Base-by-base conservation (phyloP, 495 filamentous ascomycete genomes). In the Penicillium simplicissimum region DNA sequence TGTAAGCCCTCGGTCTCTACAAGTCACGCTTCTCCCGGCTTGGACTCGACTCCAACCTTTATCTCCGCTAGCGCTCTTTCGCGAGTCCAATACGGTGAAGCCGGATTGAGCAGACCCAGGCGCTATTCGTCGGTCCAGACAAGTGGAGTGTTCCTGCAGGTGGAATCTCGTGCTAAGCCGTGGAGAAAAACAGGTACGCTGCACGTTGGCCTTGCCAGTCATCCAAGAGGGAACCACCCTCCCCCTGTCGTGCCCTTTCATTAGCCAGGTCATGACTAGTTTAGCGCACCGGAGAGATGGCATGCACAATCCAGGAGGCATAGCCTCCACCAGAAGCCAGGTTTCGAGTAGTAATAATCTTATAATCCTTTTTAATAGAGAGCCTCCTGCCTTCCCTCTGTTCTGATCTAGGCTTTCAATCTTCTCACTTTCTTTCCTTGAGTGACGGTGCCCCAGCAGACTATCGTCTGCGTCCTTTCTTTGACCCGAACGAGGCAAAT, bases 391-490 rank as follows among this genome's bases (percentile, higher is more conserved):
- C 55, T 42, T 33, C 8, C 19, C 28, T 15, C 28, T 49, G 48
- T 34, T 33, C 28, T 11, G 21, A 13, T 28, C 61, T 48, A 11
- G 21, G 36, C 55, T 72, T 15, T 49, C 36, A 63, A 40, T 19
- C 23, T 53, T 57, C 45, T 54, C 64, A 55, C 60, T 71, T 68
- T 73, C 63, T 64, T 69, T 65, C 55, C 55, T 64, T 69, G 61
- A 61, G 61, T 64, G 61, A 59, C 52, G 33, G 36, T 52, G 48
- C 64, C 67, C 55, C 61, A 70, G 79, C 71, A 81, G 71, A 77
- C 75, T 3, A 67, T 76, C 62, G 73, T 81, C 73, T 82, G 76
- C 75, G 80, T 82, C 80, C 81, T 70, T 70, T 83, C 80, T 38
- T 83, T 81, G 63, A 59, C 45, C 43, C 64, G 53, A 60, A 25